Percentiles rank a stretch among this genome's conserved stretches.
Conservation (phyloP, 1,139 yeast genomes). For the Debaryomyces fabryi region DNA sequence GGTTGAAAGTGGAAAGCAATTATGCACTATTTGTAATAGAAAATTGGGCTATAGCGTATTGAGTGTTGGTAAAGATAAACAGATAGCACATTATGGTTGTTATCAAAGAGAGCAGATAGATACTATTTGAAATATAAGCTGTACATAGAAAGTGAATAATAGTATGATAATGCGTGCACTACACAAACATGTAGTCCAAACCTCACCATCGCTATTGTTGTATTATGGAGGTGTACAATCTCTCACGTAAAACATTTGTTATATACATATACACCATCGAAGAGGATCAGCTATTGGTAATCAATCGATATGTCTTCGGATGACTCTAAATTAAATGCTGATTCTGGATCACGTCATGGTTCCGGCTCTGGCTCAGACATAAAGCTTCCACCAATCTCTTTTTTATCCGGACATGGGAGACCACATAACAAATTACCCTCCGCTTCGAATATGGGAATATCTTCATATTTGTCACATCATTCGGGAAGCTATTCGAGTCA, state of each 20-base stretch:
- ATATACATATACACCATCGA: background rate
- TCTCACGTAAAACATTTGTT: background rate
- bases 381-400: conserved; percentile 33
- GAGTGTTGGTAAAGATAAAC: conserved; percentile 52
- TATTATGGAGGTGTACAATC: background rate
- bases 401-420: conserved; percentile 23
- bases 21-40: conserved; percentile 64
- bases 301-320: conserved; percentile 8
- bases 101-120: conserved; percentile 8
- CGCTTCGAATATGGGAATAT: conserved; percentile 25
- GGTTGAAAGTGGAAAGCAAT: conserved; percentile 40
- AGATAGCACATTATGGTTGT: conserved; percentile 75
- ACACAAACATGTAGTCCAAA: background rate
- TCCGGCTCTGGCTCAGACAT: conserved; percentile 13
- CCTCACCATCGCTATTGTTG: background rate
- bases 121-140: background rate
- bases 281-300: background rate
- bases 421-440: conserved; percentile 20
- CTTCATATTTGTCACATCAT: conserved; percentile 11
- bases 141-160: background rate
- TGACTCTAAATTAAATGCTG: conserved; percentile 7
- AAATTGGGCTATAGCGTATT: conserved; percentile 65
- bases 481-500: background rate
- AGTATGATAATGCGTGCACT: background rate
- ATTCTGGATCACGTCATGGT: background rate